Conservation (phyloP, 2,329 filamentous ascomycete species). For the Pestalotiopsis sp. region DNA sequence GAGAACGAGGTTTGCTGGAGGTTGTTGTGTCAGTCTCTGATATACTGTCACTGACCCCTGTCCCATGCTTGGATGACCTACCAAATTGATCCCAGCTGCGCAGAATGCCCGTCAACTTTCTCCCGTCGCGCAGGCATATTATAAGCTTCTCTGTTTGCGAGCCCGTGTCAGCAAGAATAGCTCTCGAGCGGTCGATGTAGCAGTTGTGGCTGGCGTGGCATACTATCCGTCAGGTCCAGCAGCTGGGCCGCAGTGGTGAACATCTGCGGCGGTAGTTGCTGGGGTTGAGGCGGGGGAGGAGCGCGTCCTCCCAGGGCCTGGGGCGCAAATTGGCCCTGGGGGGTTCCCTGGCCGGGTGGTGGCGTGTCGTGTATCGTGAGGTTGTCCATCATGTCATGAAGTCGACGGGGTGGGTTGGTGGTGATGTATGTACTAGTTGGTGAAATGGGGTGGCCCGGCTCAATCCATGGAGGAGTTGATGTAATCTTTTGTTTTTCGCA, state of each 20-base stretch:
- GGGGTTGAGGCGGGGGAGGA: slow-evolving; percentile 48
- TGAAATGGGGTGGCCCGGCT: slow-evolving; percentile 13
- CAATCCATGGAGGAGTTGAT: slow-evolving; percentile 18
- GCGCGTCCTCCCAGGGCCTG: slow-evolving; percentile 30
- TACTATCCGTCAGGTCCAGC: slow-evolving; percentile 96
- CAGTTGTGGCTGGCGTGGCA: slow-evolving; percentile 36
- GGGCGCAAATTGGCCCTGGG: slow-evolving; percentile 19
- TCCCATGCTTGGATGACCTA: slow-evolving; percentile 45
- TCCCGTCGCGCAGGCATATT: slow-evolving; percentile 86
- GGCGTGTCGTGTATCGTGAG: slow-evolving; percentile 53
- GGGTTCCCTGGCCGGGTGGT: slow-evolving; percentile 38
- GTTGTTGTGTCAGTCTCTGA: slow-evolving; percentile 6
- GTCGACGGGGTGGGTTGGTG: background rate
- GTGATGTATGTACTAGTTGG: background rate
- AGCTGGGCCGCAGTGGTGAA: slow-evolving; percentile 97
- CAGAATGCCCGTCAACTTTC: slow-evolving; percentile 90
- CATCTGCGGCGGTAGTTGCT: slow-evolving; percentile 88
- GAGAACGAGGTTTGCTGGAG: slow-evolving; percentile 86
- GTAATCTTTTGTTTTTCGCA: background rate
- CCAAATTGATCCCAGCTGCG: slow-evolving; percentile 98
- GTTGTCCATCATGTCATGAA: slow-evolving; percentile 54
- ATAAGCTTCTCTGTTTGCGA: slow-evolving; percentile 85
- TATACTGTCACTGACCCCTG: background rate
- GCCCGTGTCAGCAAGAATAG: slow-evolving; percentile 26
- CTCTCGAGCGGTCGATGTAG: background rate